Base-by-base conservation (phyloP, 148 eudicot genomes). In the Rhododendron ovatum region DNA sequence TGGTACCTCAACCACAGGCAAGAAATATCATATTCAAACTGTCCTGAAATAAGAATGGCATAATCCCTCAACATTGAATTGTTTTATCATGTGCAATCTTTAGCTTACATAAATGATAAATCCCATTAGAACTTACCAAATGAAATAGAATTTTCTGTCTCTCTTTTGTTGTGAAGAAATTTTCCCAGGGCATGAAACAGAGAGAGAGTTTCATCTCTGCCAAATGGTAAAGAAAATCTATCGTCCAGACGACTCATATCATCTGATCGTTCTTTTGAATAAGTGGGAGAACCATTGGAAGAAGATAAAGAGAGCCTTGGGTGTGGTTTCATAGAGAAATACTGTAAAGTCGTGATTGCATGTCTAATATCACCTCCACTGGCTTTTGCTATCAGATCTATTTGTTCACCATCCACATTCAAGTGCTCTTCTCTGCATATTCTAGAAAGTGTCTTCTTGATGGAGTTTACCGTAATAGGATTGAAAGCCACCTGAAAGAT, bases 151-250 rank as follows among this genome's bases (percentile, higher is more conserved):
- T 84, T 85, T 83, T 90, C 94, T 80, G 89, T 80, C 75, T 92
- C 99, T 78, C 99, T 95, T 91, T 97, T 97, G 90, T 97, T 97
- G 92, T 97, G 99, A 90, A 97, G 90, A 91, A 97, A 95, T 89
- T 97, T 97, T 28, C 99, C 99, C 88, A 97, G 89, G 85, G 98
- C 99, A 88, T 97, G 99, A 91, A 97, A 97, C 7, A 97, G 88
- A 83, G 98, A 93, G 26, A 97, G 94, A 55, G 98, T 95, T 67
- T 93, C 95, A 93, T 97, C 99, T 92, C 97, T 95, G 78, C 98
- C 99, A 84, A 93, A 91, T 75, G 90, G 84, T 65, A 92, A 82
- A 74, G 91, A 80, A 43, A 84, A 86, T 59, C 84, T 85, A 87
- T 83, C 81, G 75, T 92, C 89, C 86, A 85, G 81, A 80, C 69